These are phyloP conservation scores for Oldenlandia corymbosa DNA, from an alignment of 257 asterid genomes.

Conservation along the genomic window DNA sequence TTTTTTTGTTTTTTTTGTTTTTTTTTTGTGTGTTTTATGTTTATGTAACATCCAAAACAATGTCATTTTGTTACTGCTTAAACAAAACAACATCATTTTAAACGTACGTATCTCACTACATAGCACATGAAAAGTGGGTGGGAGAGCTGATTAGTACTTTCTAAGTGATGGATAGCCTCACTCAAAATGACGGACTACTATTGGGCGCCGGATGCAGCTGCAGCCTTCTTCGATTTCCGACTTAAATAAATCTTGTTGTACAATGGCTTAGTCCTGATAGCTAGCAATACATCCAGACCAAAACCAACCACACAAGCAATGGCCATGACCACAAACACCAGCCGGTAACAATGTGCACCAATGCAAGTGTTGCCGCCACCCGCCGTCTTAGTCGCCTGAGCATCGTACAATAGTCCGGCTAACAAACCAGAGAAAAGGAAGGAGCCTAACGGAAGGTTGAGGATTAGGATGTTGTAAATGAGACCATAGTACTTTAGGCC, in stretches of 20 bases:
- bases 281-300: constrained; percentile 27
- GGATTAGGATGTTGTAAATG: constrained; percentile 37
- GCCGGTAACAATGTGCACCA: constrained; percentile 41
- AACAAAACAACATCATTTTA: no score
- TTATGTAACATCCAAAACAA: no score
- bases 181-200: no score
- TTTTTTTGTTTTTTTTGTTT: no score
- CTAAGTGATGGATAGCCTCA: no score
- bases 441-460: constrained; percentile 43
- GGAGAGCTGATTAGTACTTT: no score
- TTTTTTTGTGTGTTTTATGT: no score
- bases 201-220: no score
- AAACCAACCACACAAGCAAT: constrained; percentile 37
- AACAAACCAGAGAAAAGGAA: constrained; percentile 50
- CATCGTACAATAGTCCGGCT: constrained; percentile 35
- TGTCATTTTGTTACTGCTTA: no score
- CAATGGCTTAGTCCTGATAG: constrained; percentile 28
- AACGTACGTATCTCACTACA: no score
- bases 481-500: constrained; percentile 43
- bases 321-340: constrained; percentile 43
- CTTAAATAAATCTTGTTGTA: constrained; percentile 31
- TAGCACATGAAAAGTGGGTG: no score
- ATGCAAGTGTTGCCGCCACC: constrained; percentile 38
- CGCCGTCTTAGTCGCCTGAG: constrained; percentile 27
- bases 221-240: constrained; percentile 29